phyloP scores from a whole-genome alignment of 495 filamentous ascomycete species.

The Clohesyomyces aquaticus region DNA sequence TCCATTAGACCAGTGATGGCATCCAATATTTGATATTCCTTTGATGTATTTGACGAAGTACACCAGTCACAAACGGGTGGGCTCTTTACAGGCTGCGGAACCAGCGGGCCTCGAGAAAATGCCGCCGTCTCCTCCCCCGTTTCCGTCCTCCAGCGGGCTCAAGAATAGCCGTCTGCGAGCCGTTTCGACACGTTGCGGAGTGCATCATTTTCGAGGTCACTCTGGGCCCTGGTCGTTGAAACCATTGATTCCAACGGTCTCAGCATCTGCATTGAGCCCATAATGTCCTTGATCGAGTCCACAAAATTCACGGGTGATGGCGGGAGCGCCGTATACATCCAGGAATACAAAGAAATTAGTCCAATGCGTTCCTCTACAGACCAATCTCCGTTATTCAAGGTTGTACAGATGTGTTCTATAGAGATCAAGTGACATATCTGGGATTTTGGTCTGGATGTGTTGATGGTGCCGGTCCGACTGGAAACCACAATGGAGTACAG shows the following conservation, averaged over 20 bases:
- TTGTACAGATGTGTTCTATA: constrained; percentile 4
- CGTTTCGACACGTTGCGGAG: constrained; percentile 25
- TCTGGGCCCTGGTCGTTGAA: too few relatives aligned
- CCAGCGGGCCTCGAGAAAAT: constrained; percentile 51
- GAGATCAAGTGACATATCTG: constrained; percentile 15
- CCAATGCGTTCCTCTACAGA: not conserved
- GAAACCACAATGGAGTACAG: constrained; percentile 49
- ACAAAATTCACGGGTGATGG: not conserved
- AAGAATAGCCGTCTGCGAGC: constrained; percentile 50
- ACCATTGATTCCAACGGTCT: not conserved
- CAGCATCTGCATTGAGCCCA: constrained; percentile 15
- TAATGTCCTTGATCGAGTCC: not conserved
- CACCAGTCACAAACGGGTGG: constrained; percentile 6
- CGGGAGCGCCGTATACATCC: constrained; percentile 4
- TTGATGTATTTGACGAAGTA: not conserved
- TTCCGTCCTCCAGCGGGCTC: constrained; percentile 43
- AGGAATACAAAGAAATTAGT: constrained; percentile 7
- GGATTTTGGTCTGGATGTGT: not conserved
- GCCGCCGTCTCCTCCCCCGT: constrained; percentile 53
- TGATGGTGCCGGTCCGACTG: constrained; percentile 43
- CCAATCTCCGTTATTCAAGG: constrained; percentile 21
- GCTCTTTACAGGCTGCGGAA: not conserved
- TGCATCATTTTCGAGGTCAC: too few relatives aligned
- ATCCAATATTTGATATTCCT: constrained; percentile 52
- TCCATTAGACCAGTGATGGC: constrained; percentile 52